Conservation (phyloP, 768 basidiomycete genomes). For the Psilocybe sp. region DNA sequence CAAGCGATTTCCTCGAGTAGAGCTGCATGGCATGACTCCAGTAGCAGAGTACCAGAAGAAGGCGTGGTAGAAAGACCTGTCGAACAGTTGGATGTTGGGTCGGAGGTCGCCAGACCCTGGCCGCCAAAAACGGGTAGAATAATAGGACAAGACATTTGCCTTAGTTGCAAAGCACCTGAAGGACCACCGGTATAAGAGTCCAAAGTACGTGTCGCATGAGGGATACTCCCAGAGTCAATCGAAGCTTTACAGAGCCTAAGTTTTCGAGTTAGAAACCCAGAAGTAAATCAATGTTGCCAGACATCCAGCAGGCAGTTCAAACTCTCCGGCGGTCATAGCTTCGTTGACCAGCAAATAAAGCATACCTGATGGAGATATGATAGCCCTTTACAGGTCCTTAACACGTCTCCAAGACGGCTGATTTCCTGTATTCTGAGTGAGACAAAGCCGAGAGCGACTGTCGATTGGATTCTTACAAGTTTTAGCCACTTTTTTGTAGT, state of each 20-base stretch:
- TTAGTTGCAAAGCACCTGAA: background rate
- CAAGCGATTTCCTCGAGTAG: slow-evolving; percentile 48
- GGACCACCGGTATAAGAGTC: background rate
- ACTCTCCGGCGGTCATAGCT: too few relatives aligned
- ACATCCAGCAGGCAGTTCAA: too few relatives aligned
- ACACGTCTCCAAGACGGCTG: too few relatives aligned
- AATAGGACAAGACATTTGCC: slow-evolving; percentile 8
- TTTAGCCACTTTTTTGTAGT: too few relatives aligned
- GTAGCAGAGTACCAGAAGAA: slow-evolving; percentile 38
- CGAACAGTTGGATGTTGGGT: slow-evolving; percentile 20
- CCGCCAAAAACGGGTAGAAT: slow-evolving; percentile 55
- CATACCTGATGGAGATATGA: too few relatives aligned
- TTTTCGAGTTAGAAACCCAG: too few relatives aligned
- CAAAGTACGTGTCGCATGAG: slow-evolving; percentile 1
- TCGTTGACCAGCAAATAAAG: too few relatives aligned
- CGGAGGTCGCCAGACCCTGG: slow-evolving; percentile 43
- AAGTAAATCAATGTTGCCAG: too few relatives aligned
- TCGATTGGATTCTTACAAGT: too few relatives aligned
- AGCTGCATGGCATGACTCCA: slow-evolving; percentile 48
- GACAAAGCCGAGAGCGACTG: too few relatives aligned
- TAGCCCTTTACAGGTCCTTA: too few relatives aligned
- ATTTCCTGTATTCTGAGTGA: too few relatives aligned
- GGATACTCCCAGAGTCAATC: slow-evolving; percentile 6
- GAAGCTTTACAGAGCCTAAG: slow-evolving; percentile 3
- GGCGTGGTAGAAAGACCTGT: slow-evolving; percentile 29